Conservation (phyloP, 2,329 filamentous ascomycete species). For the Rutstroemia sydowiana region DNA sequence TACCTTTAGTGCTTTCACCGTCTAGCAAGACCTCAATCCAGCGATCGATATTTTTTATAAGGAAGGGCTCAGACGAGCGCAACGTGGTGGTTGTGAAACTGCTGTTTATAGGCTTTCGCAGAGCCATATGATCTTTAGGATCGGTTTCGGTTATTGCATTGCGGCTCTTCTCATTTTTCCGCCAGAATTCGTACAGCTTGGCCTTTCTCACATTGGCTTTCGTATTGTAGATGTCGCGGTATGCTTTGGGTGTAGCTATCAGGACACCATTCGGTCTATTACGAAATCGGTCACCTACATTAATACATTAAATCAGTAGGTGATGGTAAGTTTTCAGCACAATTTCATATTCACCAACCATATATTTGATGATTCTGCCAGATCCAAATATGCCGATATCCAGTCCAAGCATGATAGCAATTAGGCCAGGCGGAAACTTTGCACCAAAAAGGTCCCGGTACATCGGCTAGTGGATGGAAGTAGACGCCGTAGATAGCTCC, state of each 20-base stretch:
- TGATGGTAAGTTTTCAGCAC: no score
- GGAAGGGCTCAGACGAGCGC: background rate
- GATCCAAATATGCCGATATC: slow-evolving; percentile 30
- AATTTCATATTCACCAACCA: slow-evolving; percentile 30
- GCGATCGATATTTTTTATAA: background rate
- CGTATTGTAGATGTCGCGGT: background rate
- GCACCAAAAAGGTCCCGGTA: slow-evolving; percentile 18
- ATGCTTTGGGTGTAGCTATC: background rate
- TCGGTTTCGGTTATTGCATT: no score
- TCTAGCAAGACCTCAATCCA: slow-evolving; percentile 1
- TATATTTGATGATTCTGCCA: slow-evolving; percentile 29
- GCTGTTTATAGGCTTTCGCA: no score
- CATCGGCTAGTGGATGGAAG: slow-evolving; percentile 10
- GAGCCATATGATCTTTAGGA: no score
- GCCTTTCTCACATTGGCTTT: background rate
- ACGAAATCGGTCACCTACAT: background rate
- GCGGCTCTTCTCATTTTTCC: background rate
- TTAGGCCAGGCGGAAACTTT: slow-evolving; percentile 24
- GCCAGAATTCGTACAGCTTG: background rate
- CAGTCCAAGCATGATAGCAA: slow-evolving; percentile 30
- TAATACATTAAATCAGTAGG: no score
- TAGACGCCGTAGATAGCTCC: slow-evolving; percentile 10
- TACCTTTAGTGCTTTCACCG: background rate
- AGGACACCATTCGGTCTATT: background rate
- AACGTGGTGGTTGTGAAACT: background rate